Evolutionary conservation across 768 basidiomycete genomes (phyloP), one percentile per base, ranked within the genome.

Genomic region (Tulasnella sp.): DNA sequence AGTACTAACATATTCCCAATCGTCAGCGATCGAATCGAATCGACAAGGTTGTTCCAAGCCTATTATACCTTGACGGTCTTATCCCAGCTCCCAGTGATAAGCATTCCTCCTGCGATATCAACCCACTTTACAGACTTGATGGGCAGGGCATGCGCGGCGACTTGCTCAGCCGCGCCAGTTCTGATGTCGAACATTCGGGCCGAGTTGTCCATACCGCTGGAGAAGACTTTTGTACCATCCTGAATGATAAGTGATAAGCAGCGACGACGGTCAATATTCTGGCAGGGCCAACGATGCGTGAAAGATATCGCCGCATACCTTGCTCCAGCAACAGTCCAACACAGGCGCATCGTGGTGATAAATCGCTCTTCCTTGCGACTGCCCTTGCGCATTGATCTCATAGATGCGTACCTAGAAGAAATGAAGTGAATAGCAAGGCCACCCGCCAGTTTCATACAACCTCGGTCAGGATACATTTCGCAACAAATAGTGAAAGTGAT

Each of bases 301-400:
- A 2, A n/a, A 54, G 15, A 19, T 19, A 27, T 38, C n/a, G 5
- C 10, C 2, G 63, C 73, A 63, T 51, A 73, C 74, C 30, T 65
- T 67, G 52, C 67, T 68, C 74, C 75, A 76, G 19, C 65, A 61
- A 2, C 74, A 58, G 50, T 71, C 70, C 27, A 76, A 62, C 0
- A 71, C 73, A 0, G 75, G 74, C 2, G 7, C 92, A 50, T 74
- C 71, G 56, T 76, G 74, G n/a, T 61, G 61, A 63, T 72, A 74
- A 60, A 66, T 64, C 0, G 72, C 72, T 59, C 68, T 69, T 8
- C 68, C 67, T 43, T 70, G 50, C 17, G 59, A 51, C 21, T 60
- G 59, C 12, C 59, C 59, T 12, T 51, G 54, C 10, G 59, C 49
- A 12, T 21, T 30, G 17, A 62, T 44, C 21, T 60, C 61, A 31